Evolutionary conservation across 306 rosid genomes (phyloP), one percentile per base, ranked within the genome.

Genomic region (Alnus rubra): DNA sequence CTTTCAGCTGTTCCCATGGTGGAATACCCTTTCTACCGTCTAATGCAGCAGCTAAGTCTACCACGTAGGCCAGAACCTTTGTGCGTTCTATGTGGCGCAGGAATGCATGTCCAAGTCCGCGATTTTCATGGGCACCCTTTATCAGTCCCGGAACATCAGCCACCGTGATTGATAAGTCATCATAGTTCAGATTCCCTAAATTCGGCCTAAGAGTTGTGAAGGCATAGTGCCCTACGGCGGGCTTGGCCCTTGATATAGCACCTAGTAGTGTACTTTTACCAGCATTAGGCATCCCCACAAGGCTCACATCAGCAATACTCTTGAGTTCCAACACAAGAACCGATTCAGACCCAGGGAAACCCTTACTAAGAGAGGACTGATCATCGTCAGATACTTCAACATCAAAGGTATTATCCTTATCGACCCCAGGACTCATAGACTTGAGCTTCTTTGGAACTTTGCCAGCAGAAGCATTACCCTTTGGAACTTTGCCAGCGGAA

Each of bases 221-320:
- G 78, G 96, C 98, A 52, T 95, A 95, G 85, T 91, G 89, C 65
- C 96, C 99, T 53, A 89, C 90, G 52, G 87, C 50, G 58, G 98
- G 98, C 81, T 89, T 95, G 56, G 96, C 97, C 86, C 91, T 85
- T 54, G 98, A 88, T 84, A 90, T 91, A 48, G 93, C 98, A 72
- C 99, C 98, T 14, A 95, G 88, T 35, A 95, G 89, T 59, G 97
- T 93, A 81, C 99, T 95, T 90, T 95, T 95, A 28, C 98, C 99
- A 78, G 99, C 97, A 90, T 93, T 95, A 71, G 99, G 99, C 89
- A 95, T 92, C 80, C 98, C 99, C 69, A 95, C 97, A 65, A 95
- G 84, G 81, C 98, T 91, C 75, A 95, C 98, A 82, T 93, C 97
- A 71, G 97, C 98, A 78, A 90, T 93, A 87, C 97, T 91, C 86